These are phyloP conservation scores for Phytophthora constricta DNA, from an alignment of 352 stramenopile species.

Conservation along the genomic window DNA sequence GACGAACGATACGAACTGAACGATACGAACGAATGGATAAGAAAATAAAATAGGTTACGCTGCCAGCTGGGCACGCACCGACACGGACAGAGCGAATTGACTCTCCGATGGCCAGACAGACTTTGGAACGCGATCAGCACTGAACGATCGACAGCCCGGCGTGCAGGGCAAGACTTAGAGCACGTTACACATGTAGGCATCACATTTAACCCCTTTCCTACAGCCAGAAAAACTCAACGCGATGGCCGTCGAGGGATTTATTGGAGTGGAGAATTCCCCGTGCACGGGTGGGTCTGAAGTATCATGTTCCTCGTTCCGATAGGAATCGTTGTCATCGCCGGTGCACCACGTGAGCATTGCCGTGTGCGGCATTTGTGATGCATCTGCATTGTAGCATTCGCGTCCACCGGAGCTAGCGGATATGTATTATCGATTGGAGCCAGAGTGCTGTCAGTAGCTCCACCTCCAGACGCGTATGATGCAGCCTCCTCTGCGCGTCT, in stretches of 20 bases:
- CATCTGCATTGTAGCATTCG: constrained; percentile 53
- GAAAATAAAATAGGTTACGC: too few species aligned
- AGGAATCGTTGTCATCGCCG: constrained; percentile 27
- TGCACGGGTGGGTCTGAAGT: constrained; percentile 68
- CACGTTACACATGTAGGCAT: constrained; percentile 64
- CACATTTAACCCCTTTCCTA: constrained; percentile 78
- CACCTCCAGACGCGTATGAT: constrained; percentile 6
- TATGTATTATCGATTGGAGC: constrained; percentile 61
- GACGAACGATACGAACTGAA: too few species aligned
- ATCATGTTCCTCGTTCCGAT: constrained; percentile 7
- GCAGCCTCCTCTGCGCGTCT: constrained; percentile 32
- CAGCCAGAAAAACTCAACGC: constrained; percentile 58
- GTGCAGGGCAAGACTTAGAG: too few species aligned
- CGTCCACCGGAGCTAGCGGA: constrained; percentile 49
- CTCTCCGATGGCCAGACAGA: too few species aligned
- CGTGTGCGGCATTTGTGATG: constrained; percentile 53
- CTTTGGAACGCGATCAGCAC: too few species aligned
- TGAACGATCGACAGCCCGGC: too few species aligned
- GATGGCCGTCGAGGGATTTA: constrained; percentile 10
- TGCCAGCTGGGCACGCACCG: too few species aligned
- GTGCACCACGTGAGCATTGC: constrained; percentile 72
- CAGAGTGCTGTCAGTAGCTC: constrained; percentile 9
- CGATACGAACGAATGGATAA: too few species aligned
- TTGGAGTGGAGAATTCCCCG: constrained; percentile 56
- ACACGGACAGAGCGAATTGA: too few species aligned